phyloP scores from a whole-genome alignment of 2,329 filamentous ascomycete genomes.

The Colletotrichum sp. region DNA sequence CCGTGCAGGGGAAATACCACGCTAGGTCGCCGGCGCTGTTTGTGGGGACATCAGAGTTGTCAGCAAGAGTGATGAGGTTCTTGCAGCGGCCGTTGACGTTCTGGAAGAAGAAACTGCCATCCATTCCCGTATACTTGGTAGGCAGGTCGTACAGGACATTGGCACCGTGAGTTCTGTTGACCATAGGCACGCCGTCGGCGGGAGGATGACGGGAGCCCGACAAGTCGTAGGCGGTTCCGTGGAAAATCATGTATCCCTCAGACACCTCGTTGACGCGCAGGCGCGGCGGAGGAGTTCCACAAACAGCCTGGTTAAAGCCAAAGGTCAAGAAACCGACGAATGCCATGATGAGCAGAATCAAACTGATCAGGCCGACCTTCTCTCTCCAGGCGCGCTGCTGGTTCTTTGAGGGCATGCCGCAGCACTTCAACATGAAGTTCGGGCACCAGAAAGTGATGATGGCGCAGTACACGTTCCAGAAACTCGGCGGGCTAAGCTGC shows the following conservation, averaged over 20 bases:
- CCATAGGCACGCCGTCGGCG: constrained; percentile 75
- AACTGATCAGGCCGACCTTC: constrained; percentile 95
- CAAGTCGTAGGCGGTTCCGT: constrained; percentile 89
- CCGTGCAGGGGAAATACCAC: constrained; percentile 95
- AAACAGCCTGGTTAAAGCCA: constrained; percentile 91
- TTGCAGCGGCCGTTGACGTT: constrained; percentile 99
- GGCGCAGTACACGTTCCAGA: constrained; percentile 96
- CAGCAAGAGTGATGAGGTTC: constrained; percentile 76
- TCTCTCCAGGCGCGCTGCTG: constrained; percentile 95
- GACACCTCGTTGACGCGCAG: constrained; percentile 84
- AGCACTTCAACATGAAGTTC: constrained; percentile 81
- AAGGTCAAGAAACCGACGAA: constrained; percentile 96
- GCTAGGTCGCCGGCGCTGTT: constrained; percentile 76
- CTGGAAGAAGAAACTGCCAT: constrained; percentile 97
- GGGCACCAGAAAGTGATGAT: constrained; percentile 95
- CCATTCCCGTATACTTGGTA: constrained; percentile 82
- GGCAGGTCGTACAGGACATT: constrained; percentile 91
- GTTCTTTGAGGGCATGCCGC: constrained; percentile 82
- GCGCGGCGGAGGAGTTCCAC: constrained; percentile 72
- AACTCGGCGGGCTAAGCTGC: constrained; percentile 77
- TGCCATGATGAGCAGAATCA: constrained; percentile 86
- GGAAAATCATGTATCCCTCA: constrained; percentile 91
- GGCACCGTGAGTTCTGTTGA: constrained; percentile 52
- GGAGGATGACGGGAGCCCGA: constrained; percentile 77
- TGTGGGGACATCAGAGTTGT: constrained; percentile 78